phyloP scores from a whole-genome alignment of 371 early-diverging fungal genomes.

The Batkoa obscura region DNA sequence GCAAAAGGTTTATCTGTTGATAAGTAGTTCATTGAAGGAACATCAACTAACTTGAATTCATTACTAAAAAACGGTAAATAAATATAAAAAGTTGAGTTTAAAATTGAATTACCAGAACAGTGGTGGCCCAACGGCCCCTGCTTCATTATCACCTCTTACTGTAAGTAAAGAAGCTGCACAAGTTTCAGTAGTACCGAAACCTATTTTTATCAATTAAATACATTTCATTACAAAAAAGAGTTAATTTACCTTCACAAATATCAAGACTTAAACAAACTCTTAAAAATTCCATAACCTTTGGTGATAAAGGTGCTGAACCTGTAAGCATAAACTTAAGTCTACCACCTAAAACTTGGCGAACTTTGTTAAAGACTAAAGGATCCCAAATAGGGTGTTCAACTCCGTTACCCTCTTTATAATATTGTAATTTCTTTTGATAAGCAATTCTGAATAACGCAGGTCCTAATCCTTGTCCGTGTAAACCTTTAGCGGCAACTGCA shows the following conservation, averaged over 20 bases:
- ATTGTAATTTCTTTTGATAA: constrained; percentile 28
- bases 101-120: not conserved
- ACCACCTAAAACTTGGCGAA: constrained; percentile 77
- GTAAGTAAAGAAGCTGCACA: not conserved
- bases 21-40: constrained; percentile 77
- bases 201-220: constrained; percentile 22
- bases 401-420: constrained; percentile 31
- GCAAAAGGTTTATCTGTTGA: constrained; percentile 52
- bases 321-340: constrained; percentile 54
- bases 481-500: constrained; percentile 40
- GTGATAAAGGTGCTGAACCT: constrained; percentile 83
- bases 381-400: constrained; percentile 73
- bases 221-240: not conserved
- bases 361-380: constrained; percentile 74
- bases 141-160: not conserved
- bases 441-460: constrained; percentile 48
- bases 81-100: not conserved
- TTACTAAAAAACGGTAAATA: constrained; percentile 7
- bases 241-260: constrained; percentile 24
- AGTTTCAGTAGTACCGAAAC: constrained; percentile 5
- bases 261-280: constrained; percentile 53
- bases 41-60: constrained; percentile 74
- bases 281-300: constrained; percentile 71
- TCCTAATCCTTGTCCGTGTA: constrained; percentile 33
- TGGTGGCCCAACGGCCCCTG: not conserved